phyloP scores from a whole-genome alignment of 1,284 basidiomycete species.

The Pseudozyma flocculosa region DNA sequence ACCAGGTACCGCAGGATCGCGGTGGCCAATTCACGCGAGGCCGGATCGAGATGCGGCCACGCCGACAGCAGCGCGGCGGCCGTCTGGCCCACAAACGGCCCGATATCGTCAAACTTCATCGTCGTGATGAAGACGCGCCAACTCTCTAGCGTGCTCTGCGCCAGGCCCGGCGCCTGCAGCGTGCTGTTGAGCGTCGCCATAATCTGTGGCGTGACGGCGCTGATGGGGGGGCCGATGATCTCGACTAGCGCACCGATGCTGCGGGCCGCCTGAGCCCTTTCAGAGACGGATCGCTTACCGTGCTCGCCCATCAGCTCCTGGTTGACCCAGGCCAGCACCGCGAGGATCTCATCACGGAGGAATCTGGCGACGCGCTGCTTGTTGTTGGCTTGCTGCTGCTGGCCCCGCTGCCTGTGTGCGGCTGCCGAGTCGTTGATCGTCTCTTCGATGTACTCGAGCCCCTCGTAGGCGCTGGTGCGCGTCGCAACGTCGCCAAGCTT shows the following conservation, averaged over 20 bases:
- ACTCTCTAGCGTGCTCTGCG: constrained; percentile 75
- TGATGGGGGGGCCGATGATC: constrained; percentile 66
- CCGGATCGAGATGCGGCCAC: constrained; percentile 70
- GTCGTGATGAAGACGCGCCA: constrained; percentile 80
- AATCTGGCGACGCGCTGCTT: constrained; percentile 33
- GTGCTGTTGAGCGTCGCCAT: constrained; percentile 95
- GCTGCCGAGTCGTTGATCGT: constrained; percentile 18
- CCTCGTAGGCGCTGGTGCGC: constrained; percentile 36
- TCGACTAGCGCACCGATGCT: constrained; percentile 75
- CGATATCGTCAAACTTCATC: constrained; percentile 72
- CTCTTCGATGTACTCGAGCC: constrained; percentile 44
- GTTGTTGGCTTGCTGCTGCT: neutral
- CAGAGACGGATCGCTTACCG: constrained; percentile 40
- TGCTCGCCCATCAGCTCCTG: constrained; percentile 51
- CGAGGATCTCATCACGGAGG: constrained; percentile 48
- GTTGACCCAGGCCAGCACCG: constrained; percentile 54
- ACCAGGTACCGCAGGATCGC: constrained; percentile 73
- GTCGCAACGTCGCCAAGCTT: constrained; percentile 41
- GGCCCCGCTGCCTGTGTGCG: constrained; percentile 8
- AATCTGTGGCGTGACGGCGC: constrained; percentile 61
- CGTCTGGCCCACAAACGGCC: constrained; percentile 81
- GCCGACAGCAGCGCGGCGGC: constrained; percentile 78
- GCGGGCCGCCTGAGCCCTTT: constrained; percentile 59
- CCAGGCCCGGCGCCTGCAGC: constrained; percentile 71
- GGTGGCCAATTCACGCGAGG: constrained; percentile 65